Percentiles rank a stretch among this genome's conserved stretches.
Conservation (phyloP, 495 filamentous ascomycete genomes). For the Penicillium canescens region DNA sequence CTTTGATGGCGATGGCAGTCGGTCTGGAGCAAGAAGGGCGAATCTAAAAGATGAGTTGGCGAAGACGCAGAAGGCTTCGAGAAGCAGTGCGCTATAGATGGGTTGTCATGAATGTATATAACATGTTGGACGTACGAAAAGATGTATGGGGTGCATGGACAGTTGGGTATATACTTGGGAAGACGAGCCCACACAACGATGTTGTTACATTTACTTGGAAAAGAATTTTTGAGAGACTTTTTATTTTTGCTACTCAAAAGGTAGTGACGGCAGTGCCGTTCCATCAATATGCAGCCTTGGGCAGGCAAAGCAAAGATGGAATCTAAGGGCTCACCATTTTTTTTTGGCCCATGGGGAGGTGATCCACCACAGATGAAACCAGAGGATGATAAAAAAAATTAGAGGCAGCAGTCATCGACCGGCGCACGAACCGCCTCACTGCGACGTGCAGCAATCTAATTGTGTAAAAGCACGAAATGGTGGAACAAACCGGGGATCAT, state of each 20-base stretch:
- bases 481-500: conserved; percentile 30
- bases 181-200: neutral
- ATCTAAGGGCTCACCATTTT: conserved; percentile 22
- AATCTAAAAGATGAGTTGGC: conserved; percentile 43
- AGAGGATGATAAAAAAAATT: conserved; percentile 25
- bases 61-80: conserved; percentile 30
- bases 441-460: conserved; percentile 56
- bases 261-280: conserved; percentile 20
- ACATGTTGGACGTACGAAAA: neutral
- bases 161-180: no score
- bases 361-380: conserved; percentile 13
- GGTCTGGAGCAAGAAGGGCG: conserved; percentile 28
- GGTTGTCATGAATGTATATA: neutral
- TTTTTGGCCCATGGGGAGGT: conserved; percentile 28
- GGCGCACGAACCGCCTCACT: conserved; percentile 60
- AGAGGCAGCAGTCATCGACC: conserved; percentile 57
- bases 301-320: conserved; percentile 11
- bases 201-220: neutral
- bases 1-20: conserved; percentile 55
- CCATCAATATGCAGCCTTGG: conserved; percentile 9
- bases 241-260: conserved; percentile 14
- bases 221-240: conserved; percentile 9
- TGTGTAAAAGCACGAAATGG: conserved; percentile 27
- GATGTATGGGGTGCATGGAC: neutral
- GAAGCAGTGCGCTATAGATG: conserved; percentile 27